A percentile compares a stretch with the other conserved stretches of the same genome.
Evolutionary conservation across 345 rosid genomes (phyloP).

Genomic region (Gossypium australe): DNA sequence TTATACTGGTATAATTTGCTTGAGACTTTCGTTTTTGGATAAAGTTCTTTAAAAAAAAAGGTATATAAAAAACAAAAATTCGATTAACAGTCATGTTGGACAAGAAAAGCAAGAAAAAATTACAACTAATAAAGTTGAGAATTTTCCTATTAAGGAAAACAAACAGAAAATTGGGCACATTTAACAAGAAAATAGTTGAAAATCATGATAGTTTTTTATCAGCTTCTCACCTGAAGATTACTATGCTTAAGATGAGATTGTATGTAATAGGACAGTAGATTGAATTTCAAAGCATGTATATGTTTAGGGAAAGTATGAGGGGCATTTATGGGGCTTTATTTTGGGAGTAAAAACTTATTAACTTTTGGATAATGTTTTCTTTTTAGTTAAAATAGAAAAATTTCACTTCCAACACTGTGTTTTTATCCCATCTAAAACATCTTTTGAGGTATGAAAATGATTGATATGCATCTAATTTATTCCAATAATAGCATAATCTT

Average conservation of each 20-base stretch:
- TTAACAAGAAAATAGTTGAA: not conserved
- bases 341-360: not conserved
- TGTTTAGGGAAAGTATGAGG: not conserved
- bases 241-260: not conserved
- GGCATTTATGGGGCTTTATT: not conserved
- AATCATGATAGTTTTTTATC: not conserved
- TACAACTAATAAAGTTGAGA: not conserved
- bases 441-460: not conserved
- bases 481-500: not conserved
- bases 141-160: not conserved
- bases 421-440: not conserved
- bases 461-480: not conserved
- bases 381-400: not conserved
- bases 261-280: not conserved
- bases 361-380: not conserved
- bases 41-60: not conserved
- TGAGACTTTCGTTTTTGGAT: not conserved
- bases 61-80: not conserved
- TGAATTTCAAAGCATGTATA: not conserved
- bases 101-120: not conserved
- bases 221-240: not conserved
- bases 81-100: not conserved
- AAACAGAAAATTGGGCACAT: not conserved
- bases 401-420: too few relatives aligned
- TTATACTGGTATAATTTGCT: not conserved